Conservation (phyloP, 139 green algal genomes). For the Picochlorum sp. region DNA sequence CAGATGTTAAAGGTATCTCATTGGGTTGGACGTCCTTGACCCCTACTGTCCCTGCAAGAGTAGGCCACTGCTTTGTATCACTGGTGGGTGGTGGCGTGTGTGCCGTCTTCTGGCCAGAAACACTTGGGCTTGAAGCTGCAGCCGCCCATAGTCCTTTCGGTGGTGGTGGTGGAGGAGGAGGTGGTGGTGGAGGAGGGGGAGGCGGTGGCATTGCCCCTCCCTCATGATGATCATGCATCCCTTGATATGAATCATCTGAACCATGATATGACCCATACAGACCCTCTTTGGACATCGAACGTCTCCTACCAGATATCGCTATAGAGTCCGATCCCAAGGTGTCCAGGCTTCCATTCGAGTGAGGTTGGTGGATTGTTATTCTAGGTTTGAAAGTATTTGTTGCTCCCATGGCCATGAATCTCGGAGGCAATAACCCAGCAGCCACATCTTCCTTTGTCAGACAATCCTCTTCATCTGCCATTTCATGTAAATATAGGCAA, state of each 20-base stretch:
- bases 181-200: background rate
- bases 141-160: background rate
- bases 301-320: background rate
- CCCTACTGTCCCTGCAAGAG: background rate
- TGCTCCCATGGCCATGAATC: constrained; percentile 28
- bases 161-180: background rate
- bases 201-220: background rate
- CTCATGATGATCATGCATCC: background rate
- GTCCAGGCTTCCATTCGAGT: background rate
- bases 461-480: constrained; percentile 66
- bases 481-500: constrained; percentile 87
- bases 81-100: background rate
- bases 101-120: no score
- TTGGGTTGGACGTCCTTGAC: background rate
- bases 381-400: constrained; percentile 26
- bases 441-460: constrained; percentile 82
- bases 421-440: constrained; percentile 31
- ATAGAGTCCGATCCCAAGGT: constrained; percentile 4
- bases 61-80: constrained; percentile 8
- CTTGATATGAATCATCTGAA: background rate
- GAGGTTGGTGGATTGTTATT: constrained; percentile 15
- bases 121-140: constrained; percentile 3
- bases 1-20: background rate
- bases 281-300: background rate
- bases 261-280: constrained; percentile 3